These are phyloP conservation scores for Domatiomyces globalis DNA, from an alignment of 2,329 filamentous ascomycete species.

Conservation along the genomic window DNA sequence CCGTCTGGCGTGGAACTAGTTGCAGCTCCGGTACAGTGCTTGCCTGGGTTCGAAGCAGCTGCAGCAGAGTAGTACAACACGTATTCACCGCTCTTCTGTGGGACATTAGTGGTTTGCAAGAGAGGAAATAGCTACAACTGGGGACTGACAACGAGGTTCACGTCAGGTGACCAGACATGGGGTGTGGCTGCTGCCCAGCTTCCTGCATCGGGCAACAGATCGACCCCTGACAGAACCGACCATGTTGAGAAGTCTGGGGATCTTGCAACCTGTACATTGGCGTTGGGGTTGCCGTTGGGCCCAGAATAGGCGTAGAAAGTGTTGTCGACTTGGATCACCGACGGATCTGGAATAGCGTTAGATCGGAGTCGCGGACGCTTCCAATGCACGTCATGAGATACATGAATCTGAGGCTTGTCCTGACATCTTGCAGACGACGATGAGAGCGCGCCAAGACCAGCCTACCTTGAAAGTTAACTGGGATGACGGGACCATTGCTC, in stretches of 20 bases:
- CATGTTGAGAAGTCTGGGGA: slow-evolving; percentile 36
- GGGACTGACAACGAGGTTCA: slow-evolving; percentile 29
- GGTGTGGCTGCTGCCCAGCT: slow-evolving; percentile 38
- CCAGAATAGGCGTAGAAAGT: slow-evolving; percentile 44
- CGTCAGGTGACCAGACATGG: slow-evolving; percentile 50
- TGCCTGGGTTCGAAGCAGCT: background rate
- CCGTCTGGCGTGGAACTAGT: slow-evolving; percentile 36
- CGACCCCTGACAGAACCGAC: slow-evolving; percentile 33
- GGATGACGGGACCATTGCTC: background rate
- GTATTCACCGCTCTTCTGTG: slow-evolving; percentile 25
- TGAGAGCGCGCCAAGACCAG: background rate
- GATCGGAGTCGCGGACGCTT: background rate
- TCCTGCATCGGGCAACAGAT: slow-evolving; percentile 39
- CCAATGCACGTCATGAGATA: too few relatives aligned
- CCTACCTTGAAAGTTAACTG: background rate
- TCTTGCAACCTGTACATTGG: slow-evolving; percentile 32
- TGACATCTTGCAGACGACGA: background rate
- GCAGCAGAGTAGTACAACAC: slow-evolving; percentile 44
- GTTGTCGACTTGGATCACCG: slow-evolving; percentile 36
- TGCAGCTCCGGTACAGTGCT: slow-evolving; percentile 46
- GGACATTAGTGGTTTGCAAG: background rate
- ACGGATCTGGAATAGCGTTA: slow-evolving; percentile 24
- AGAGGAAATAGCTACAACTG: background rate
- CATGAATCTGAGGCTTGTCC: too few relatives aligned
- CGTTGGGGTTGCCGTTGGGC: slow-evolving; percentile 29